These are phyloP conservation scores for Spirogloea muscicola DNA, from an alignment of 139 green algal genomes.

Conservation along the genomic window DNA sequence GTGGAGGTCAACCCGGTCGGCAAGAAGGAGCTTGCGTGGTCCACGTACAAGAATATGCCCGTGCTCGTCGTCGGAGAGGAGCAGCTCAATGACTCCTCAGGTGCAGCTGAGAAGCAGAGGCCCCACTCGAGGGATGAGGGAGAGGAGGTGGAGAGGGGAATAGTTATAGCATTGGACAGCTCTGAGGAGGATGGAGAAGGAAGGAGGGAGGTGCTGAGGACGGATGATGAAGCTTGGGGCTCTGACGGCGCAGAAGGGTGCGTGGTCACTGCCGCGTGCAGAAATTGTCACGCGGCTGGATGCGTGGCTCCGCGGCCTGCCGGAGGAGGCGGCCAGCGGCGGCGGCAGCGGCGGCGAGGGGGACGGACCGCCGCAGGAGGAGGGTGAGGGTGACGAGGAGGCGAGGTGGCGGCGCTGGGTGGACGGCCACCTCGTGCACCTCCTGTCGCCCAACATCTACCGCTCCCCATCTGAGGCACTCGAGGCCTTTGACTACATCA, in stretches of 20 bases:
- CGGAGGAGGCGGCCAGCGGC: not conserved
- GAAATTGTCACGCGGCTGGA: too few relatives aligned
- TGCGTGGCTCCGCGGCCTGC: too few relatives aligned
- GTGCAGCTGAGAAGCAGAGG: not conserved
- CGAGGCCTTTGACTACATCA: conserved; percentile 61
- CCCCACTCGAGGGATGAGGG: not conserved
- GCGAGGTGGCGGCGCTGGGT: conserved; percentile 69
- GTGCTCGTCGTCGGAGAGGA: conserved; percentile 75
- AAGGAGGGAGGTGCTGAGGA: too few relatives aligned
- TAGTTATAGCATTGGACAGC: not conserved
- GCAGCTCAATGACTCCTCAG: conserved; percentile 75
- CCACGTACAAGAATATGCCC: conserved; percentile 80
- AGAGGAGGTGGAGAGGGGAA: not conserved
- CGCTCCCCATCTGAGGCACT: conserved; percentile 67
- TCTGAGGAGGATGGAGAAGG: not conserved
- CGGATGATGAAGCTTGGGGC: too few relatives aligned
- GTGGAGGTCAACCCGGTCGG: conserved; percentile 95
- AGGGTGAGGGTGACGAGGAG: conserved; percentile 32
- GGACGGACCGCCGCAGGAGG: not conserved
- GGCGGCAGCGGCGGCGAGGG: not conserved
- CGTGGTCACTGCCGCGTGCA: too few relatives aligned
- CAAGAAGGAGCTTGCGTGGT: conserved; percentile 89
- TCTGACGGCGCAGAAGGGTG: too few relatives aligned
- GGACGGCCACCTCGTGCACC: conserved; percentile 84
- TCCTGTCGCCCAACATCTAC: conserved; percentile 98